These are phyloP conservation scores for Eucalyptus victrix DNA, from an alignment of 345 rosid species.

Conservation along the genomic window DNA sequence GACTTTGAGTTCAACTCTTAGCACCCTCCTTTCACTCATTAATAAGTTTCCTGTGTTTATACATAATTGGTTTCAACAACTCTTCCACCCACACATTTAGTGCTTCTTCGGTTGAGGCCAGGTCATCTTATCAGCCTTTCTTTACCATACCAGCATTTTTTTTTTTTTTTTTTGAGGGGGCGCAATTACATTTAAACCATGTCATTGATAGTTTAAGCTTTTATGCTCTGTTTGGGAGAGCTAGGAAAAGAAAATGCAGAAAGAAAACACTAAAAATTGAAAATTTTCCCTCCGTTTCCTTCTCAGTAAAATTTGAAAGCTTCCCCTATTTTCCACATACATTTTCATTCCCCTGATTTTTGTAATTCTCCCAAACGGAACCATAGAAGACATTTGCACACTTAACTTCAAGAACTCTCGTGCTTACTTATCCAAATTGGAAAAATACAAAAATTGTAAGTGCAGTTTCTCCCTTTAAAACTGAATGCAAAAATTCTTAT, in stretches of 20 bases:
- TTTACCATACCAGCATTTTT: not conserved
- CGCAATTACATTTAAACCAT: not conserved
- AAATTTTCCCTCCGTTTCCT: not conserved
- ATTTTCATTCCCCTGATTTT: not conserved
- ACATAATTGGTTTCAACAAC: not conserved
- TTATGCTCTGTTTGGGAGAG: not conserved
- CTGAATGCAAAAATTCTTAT: not conserved
- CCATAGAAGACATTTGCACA: not conserved
- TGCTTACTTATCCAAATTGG: not conserved
- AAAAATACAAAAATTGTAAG: not conserved
- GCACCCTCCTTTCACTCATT: not conserved
- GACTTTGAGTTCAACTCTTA: not conserved
- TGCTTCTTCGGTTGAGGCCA: not conserved
- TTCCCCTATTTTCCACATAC: not conserved
- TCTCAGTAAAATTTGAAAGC: not conserved
- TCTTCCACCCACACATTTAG: not conserved
- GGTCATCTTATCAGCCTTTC: not conserved
- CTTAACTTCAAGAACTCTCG: not conserved
- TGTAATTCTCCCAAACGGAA: not conserved
- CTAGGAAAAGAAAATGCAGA: not conserved
- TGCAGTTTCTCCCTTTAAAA: not conserved
- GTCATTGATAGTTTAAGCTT: not conserved
- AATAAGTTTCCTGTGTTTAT: not conserved
- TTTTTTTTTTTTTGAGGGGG: not conserved
- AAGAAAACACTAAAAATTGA: not conserved